Evolutionary conservation across 2,329 filamentous ascomycete species (phyloP), one percentile per base, ranked within the genome.

Genomic region (Clathrospora elynae): DNA sequence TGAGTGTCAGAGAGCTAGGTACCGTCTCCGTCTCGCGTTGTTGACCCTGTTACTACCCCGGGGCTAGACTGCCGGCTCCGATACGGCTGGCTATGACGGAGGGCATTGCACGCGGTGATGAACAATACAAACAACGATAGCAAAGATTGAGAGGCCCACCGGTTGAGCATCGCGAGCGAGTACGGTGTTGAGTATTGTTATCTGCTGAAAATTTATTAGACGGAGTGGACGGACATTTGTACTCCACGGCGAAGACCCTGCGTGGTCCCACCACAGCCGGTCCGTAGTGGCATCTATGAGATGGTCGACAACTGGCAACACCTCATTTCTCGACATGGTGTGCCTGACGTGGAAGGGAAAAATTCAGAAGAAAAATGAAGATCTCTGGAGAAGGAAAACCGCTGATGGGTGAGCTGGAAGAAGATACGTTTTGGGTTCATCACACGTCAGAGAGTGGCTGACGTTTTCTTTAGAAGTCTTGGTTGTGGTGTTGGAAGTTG

Each of bases 21-120:
- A 56, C 58, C 54, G 26, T 58, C 51, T n/a, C 38, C 40, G 20
- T 63, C 59, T 35, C 46, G 51, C 8, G 53, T 55, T 3, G 41
- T 32, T 8, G 59, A 41, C 3, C 62, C 62, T 6, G 49, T 46
- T 5, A 59, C 58, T 9, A 61, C 31, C 11, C 49, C 46, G 3
- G 28, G 37, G 12, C 25, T 25, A 8, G 37, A 41, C 29, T 53
- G 42, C 7, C 50, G 41, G 12, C 17, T 11, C 12, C 5, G 10
- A 2, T 29, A 19, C 5, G 24, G 9, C 9, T 17, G 24, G 5
- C 5, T 12, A 7, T 25, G 12, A 4, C n/a, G 18, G 19, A 44
- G 9, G 4, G 47, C 42, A 10, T 39, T 49, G 22, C 55, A 55
- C 12, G 28, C 32, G 5, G 35, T 43, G n/a, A 45, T 13, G 6